Conservation (phyloP, 1,284 basidiomycete genomes). For the Marasmius oreades region DNA sequence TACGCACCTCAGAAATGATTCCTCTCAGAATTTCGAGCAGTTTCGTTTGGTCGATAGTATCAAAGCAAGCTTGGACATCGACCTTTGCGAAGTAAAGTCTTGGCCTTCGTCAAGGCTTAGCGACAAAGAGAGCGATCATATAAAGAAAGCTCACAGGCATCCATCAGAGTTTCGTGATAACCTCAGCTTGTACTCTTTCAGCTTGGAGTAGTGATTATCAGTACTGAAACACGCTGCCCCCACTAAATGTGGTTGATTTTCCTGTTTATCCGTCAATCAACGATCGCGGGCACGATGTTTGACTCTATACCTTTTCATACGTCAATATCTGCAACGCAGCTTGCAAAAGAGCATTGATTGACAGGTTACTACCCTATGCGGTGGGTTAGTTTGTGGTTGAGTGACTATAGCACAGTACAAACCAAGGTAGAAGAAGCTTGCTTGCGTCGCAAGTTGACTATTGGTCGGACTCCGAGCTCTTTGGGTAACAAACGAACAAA, state of each 20-base stretch:
- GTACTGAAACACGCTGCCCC: slow-evolving; percentile 83
- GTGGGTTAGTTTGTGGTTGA: slow-evolving; percentile 10
- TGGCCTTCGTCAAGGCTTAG: slow-evolving; percentile 46
- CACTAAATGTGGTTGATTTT: slow-evolving; percentile 57
- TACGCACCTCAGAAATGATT: slow-evolving; percentile 67
- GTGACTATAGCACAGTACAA: background rate
- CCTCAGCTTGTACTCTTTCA: slow-evolving; percentile 69
- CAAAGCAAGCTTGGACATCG: slow-evolving; percentile 95
- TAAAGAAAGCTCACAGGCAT: slow-evolving; percentile 46
- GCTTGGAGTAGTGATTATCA: slow-evolving; percentile 73
- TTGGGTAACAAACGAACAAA: slow-evolving; percentile 92
- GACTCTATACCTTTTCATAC: slow-evolving; percentile 69
- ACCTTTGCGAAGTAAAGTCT: slow-evolving; percentile 94
- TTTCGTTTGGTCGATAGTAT: slow-evolving; percentile 91
- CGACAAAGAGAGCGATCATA: background rate
- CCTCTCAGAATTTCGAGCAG: slow-evolving; percentile 75
- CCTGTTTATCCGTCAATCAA: slow-evolving; percentile 36
- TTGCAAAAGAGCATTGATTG: slow-evolving; percentile 86
- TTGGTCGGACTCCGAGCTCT: slow-evolving; percentile 90
- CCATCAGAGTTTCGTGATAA: slow-evolving; percentile 42
- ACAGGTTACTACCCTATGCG: slow-evolving; percentile 35
- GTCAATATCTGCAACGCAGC: slow-evolving; percentile 82
- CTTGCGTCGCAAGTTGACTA: slow-evolving; percentile 85
- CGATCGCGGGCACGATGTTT: background rate
- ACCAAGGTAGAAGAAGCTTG: slow-evolving; percentile 34